These are phyloP conservation scores for Gossypium gossypioides DNA, from an alignment of 441 rosid genomes.

Conservation along the genomic window DNA sequence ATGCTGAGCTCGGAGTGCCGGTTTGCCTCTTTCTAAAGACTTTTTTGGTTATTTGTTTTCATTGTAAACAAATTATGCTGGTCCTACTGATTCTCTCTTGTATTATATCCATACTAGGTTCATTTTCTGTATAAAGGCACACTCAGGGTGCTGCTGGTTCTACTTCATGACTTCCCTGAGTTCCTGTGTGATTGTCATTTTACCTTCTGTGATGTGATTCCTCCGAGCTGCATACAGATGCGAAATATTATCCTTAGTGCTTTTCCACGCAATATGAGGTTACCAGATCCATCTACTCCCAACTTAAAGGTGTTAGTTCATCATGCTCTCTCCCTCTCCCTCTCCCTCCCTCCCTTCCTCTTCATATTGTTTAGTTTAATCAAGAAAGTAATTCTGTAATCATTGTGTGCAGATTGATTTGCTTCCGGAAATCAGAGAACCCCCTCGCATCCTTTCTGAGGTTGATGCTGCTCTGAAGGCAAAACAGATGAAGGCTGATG, in stretches of 20 bases:
- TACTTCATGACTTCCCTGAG: constrained; percentile 97
- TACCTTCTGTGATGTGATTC: constrained; percentile 94
- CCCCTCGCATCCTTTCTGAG: constrained; percentile 84
- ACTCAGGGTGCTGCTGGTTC: constrained; percentile 84
- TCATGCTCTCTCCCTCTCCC: background rate
- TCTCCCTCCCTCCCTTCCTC: background rate
- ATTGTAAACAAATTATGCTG: background rate
- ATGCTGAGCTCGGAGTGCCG: constrained; percentile 77
- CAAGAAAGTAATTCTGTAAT: background rate
- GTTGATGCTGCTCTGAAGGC: constrained; percentile 84
- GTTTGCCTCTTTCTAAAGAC: constrained; percentile 36
- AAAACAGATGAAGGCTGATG: constrained; percentile 82
- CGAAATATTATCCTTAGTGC: constrained; percentile 94
- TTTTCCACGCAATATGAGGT: constrained; percentile 95
- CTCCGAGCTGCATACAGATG: constrained; percentile 98
- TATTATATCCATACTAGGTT: constrained; percentile 46
- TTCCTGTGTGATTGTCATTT: constrained; percentile 96
- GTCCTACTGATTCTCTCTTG: constrained; percentile 13
- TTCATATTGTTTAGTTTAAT: background rate
- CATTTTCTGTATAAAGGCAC: constrained; percentile 86
- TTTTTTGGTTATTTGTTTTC: constrained; percentile 2
- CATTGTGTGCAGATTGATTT: constrained; percentile 65
- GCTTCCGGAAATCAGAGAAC: constrained; percentile 79
- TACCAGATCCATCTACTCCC: constrained; percentile 98
- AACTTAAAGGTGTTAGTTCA: constrained; percentile 60